A percentile compares a stretch with the other conserved stretches of the same genome.
Evolutionary conservation across 345 rosid species (phyloP).

Genomic region (Arabidopsis suecica): DNA sequence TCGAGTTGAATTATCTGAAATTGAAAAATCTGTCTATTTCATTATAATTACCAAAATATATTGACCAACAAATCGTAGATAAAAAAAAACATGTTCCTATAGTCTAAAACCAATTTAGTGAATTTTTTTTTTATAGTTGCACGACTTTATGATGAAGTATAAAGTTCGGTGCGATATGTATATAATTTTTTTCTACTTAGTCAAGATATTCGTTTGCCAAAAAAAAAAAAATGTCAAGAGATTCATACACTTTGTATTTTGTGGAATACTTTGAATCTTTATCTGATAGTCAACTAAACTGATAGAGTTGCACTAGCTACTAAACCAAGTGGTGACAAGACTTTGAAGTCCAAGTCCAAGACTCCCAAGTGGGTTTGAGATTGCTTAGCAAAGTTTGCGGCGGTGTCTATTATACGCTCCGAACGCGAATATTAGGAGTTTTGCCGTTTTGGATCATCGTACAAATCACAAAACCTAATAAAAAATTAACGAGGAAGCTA

Average conservation of each 20-base stretch:
- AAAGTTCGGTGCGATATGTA: not conserved
- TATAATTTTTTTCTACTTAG: too few species aligned
- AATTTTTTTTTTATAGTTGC: not conserved
- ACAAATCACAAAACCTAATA: not conserved
- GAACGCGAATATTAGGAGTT: not conserved
- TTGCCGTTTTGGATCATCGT: not conserved
- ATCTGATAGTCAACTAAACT: not conserved
- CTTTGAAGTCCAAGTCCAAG: slow-evolving; percentile 36
- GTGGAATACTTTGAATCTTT: not conserved
- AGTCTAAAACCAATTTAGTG: not conserved
- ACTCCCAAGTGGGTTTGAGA: slow-evolving; percentile 22
- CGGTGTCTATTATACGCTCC: slow-evolving; percentile 15
- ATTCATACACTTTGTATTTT: not conserved
- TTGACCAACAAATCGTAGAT: not conserved
- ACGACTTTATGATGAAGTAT: not conserved
- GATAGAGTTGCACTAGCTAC: slow-evolving; percentile 22
- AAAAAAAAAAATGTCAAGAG: not conserved
- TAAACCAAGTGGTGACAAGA: slow-evolving; percentile 22
- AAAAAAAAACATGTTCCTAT: not conserved
- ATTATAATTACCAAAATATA: not conserved
- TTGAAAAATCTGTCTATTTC: slow-evolving; percentile 6
- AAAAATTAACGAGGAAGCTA: not conserved
- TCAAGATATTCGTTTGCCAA: too few species aligned
- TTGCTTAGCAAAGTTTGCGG: slow-evolving; percentile 6
- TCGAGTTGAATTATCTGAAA: slow-evolving; percentile 14